Evolutionary conservation across 2,329 filamentous ascomycete genomes (phyloP).

Genomic region (Fusarium cicatricum): DNA sequence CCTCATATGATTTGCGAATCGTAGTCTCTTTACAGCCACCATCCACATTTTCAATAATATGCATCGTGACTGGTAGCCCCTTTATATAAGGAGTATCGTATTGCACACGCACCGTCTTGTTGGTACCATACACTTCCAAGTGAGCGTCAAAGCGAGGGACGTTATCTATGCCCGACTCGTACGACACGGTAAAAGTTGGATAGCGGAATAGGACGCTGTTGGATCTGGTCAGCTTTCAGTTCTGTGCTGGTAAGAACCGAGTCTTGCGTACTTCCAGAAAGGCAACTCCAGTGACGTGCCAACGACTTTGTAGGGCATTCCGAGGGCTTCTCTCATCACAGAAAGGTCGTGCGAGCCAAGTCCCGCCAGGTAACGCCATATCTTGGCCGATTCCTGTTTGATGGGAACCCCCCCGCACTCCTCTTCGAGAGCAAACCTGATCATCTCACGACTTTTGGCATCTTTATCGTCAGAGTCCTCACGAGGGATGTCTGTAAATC

Average conservation of each 20-base stretch:
- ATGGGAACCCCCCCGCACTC: constrained; percentile 1
- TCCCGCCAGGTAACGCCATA: background rate
- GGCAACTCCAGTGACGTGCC: constrained; percentile 44
- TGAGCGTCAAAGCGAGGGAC: constrained; percentile 63
- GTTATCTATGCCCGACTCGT: constrained; percentile 63
- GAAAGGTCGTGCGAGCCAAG: constrained; percentile 32
- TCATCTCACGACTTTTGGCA: background rate
- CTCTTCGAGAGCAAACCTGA: background rate
- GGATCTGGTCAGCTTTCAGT: background rate
- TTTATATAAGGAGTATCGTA: constrained; percentile 68
- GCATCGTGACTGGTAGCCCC: constrained; percentile 59
- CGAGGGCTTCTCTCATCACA: constrained; percentile 31
- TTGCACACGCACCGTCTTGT: constrained; percentile 62
- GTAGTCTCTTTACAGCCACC: constrained; percentile 50
- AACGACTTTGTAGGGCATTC: constrained; percentile 28
- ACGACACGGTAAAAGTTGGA: constrained; percentile 59
- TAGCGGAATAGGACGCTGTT: constrained; percentile 55
- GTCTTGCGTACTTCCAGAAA: constrained; percentile 8
- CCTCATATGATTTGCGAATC: constrained; percentile 55
- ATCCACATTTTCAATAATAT: constrained; percentile 52
- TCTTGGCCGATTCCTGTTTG: constrained; percentile 4
- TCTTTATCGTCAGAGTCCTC: constrained; percentile 5
- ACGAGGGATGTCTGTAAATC: constrained; percentile 13
- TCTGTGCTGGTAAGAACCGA: background rate
- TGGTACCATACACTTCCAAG: constrained; percentile 59